phyloP scores from a whole-genome alignment of 2,329 filamentous ascomycete species.

The Xylaria sp. region DNA sequence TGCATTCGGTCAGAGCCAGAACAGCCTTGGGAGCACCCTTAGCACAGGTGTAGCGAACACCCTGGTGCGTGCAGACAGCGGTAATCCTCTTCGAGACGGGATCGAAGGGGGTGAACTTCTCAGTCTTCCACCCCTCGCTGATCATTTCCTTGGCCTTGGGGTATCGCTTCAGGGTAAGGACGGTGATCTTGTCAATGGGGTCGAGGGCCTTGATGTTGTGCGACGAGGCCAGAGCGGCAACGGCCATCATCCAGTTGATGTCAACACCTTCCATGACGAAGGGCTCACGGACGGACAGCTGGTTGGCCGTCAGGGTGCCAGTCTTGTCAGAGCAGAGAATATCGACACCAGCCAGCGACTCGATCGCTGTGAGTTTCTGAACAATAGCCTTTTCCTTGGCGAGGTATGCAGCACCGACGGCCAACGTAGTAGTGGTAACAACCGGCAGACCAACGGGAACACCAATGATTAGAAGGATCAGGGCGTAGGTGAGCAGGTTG shows the following conservation, averaged over 20 bases:
- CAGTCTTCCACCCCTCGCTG: constrained; percentile 72
- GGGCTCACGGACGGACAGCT: constrained; percentile 72
- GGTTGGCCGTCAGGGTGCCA: constrained; percentile 70
- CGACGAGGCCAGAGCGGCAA: constrained; percentile 70
- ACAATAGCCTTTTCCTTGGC: constrained; percentile 75
- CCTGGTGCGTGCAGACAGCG: constrained; percentile 66
- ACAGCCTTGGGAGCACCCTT: constrained; percentile 76
- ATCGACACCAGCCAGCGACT: constrained; percentile 73
- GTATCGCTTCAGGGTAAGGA: constrained; percentile 71
- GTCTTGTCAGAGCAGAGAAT: constrained; percentile 78
- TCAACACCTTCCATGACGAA: constrained; percentile 73
- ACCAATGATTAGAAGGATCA: constrained; percentile 72
- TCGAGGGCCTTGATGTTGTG: constrained; percentile 77
- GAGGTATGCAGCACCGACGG: constrained; percentile 73
- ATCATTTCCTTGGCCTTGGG: constrained; percentile 74
- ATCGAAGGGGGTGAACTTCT: constrained; percentile 78
- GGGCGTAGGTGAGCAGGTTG: constrained; percentile 64
- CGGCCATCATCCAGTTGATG: constrained; percentile 80
- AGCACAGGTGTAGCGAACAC: constrained; percentile 69
- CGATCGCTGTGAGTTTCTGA: constrained; percentile 74
- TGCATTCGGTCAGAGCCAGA: constrained; percentile 67
- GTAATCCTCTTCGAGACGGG: constrained; percentile 79
- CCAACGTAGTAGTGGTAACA: constrained; percentile 72
- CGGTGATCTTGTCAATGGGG: constrained; percentile 75
- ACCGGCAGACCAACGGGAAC: constrained; percentile 75